Conservation (phyloP, 1,139 yeast genomes). For the Sugiyamaella xylanicola region DNA sequence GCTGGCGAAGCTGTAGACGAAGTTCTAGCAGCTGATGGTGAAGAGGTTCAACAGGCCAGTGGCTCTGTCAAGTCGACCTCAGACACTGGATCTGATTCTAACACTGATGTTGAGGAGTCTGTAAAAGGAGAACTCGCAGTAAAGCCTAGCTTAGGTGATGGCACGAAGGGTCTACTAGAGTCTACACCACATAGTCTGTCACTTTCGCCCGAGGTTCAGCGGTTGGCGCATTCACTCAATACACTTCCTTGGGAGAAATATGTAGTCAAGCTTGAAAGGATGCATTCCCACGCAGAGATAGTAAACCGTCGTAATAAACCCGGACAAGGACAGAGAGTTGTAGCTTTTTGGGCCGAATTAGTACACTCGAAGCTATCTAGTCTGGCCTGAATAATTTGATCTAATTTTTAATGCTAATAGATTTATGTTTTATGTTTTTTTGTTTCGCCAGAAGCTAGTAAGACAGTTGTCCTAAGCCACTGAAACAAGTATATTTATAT, state of each 20-base stretch:
- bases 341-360: constrained; percentile 33
- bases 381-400: not conserved
- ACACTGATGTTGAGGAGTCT: constrained; percentile 7
- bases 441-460: not conserved
- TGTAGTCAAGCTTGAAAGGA: constrained; percentile 68
- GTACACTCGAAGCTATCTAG: constrained; percentile 16
- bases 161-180: constrained; percentile 29
- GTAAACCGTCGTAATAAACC: constrained; percentile 39
- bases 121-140: constrained; percentile 26
- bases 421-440: not conserved
- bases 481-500: constrained; percentile 7
- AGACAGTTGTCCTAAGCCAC: too few relatives aligned
- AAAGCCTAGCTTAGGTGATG: constrained; percentile 33
- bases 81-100: constrained; percentile 12
- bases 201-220: constrained; percentile 45
- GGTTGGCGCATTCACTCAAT: constrained; percentile 60
- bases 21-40: constrained; percentile 23
- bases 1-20: constrained; percentile 31
- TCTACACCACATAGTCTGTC: constrained; percentile 30
- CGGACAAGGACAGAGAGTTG: constrained; percentile 39
- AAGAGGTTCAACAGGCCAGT: constrained; percentile 3
- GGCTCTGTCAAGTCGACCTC: not conserved
- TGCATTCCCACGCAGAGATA: constrained; percentile 78
- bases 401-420: not conserved
- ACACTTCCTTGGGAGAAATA: constrained; percentile 67